Conservation (phyloP, 1,284 basidiomycete species). For the Papiliotrema fonsecae region DNA sequence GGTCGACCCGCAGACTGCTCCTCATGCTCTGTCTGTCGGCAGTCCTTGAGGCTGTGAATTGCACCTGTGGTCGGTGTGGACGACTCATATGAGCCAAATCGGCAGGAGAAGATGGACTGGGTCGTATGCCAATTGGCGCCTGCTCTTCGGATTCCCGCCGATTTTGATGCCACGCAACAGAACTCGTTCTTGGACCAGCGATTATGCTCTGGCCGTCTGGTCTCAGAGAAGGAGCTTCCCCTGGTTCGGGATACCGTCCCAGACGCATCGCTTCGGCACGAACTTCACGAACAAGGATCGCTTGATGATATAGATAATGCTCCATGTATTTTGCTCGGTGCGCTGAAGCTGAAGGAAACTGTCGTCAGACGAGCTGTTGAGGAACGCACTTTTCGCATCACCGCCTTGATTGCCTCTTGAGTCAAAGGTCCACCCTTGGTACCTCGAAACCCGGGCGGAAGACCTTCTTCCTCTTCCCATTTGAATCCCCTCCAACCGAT, state of each 20-base stretch:
- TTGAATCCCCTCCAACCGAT: conserved; percentile 44
- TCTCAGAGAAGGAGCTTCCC: conserved; percentile 23
- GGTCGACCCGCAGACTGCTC: no score
- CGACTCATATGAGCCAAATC: conserved; percentile 24
- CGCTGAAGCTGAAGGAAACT: conserved; percentile 53
- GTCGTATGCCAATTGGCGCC: conserved; percentile 17
- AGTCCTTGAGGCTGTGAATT: no score
- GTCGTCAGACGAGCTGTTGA: conserved; percentile 1
- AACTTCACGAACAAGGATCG: conserved; percentile 43
- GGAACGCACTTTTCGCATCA: conserved; percentile 71
- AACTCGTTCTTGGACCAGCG: conserved; percentile 10
- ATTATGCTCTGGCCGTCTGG: conserved; percentile 15
- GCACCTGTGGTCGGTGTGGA: no score
- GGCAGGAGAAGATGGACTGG: conserved; percentile 41
- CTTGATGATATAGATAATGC: conserved; percentile 52
- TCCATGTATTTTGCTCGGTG: conserved; percentile 53
- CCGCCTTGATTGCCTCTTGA: conserved; percentile 76
- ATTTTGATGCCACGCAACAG: conserved; percentile 12
- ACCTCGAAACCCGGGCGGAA: conserved; percentile 46
- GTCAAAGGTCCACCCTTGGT: conserved; percentile 65
- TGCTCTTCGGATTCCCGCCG: background rate
- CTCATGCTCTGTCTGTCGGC: conserved; percentile 28
- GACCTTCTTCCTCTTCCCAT: conserved; percentile 43
- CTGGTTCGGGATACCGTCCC: conserved; percentile 35
- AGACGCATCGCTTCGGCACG: conserved; percentile 32